Conservation (phyloP, 305 asterid species). For the Fraxinus angustifolia region DNA sequence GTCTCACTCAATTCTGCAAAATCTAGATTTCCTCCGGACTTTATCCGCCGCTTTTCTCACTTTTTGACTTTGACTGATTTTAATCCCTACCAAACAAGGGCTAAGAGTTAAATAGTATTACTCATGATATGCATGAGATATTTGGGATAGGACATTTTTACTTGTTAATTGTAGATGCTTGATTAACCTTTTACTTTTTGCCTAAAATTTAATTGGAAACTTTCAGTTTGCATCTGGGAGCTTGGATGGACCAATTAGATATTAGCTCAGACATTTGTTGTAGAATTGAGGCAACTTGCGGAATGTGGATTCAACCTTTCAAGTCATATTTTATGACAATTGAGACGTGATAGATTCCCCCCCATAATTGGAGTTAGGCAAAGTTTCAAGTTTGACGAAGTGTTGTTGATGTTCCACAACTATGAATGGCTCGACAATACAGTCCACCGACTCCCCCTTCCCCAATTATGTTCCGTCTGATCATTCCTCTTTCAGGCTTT, state of each 20-base stretch:
- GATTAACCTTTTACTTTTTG: neutral
- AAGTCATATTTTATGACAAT: neutral
- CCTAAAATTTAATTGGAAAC: conserved; percentile 1
- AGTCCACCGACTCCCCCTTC: neutral
- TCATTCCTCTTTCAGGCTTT: conserved; percentile 6
- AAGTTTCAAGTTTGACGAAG: neutral
- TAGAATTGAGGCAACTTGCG: neutral
- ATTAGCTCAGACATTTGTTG: conserved; percentile 33
- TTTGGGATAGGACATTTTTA: neutral
- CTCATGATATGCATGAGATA: neutral
- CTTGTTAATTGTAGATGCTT: neutral
- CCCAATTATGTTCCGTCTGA: neutral
- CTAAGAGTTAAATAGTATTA: neutral
- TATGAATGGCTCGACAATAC: neutral
- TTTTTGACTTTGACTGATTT: neutral
- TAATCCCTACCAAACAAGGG: neutral
- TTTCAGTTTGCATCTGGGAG: conserved; percentile 87
- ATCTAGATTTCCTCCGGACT: too few species aligned
- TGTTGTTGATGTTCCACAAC: neutral
- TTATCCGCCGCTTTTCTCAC: neutral
- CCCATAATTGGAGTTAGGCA: neutral
- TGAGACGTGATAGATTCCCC: neutral
- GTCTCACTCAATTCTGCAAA: neutral
- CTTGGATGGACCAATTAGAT: conserved; percentile 87
- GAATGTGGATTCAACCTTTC: neutral